Conservation (phyloP, 306 rosid genomes). For the Arachis hypogaea region DNA sequence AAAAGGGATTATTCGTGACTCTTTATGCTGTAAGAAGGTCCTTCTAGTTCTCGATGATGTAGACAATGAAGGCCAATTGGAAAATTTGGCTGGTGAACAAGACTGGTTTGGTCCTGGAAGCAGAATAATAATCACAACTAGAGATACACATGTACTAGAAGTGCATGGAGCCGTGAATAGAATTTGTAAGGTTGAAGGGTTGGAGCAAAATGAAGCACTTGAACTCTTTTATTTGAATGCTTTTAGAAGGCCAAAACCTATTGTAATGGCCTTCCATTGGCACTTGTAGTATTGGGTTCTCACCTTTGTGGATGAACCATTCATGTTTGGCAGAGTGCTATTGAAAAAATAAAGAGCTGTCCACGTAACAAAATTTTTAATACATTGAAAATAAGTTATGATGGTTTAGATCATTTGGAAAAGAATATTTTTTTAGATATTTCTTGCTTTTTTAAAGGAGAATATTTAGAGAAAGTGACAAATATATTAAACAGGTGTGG, state of each 20-base stretch:
- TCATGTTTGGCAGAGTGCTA: background rate
- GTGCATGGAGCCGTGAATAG: background rate
- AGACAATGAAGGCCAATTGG: background rate
- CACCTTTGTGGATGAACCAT: background rate
- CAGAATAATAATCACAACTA: background rate
- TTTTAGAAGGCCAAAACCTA: background rate
- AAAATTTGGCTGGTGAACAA: background rate
- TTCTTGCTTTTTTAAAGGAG: background rate
- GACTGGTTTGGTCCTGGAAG: background rate
- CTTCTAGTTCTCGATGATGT: conserved; percentile 17
- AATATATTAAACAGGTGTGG: background rate
- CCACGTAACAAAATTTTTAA: background rate
- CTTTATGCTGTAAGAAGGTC: background rate
- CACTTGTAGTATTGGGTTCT: conserved; percentile 1
- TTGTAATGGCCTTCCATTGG: conserved; percentile 16
- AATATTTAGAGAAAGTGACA: too few species aligned
- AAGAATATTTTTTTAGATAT: background rate
- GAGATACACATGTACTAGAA: background rate
- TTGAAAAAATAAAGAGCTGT: background rate
- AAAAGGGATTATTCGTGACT: background rate
- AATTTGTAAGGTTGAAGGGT: background rate
- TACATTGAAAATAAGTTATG: background rate
- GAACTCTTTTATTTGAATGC: background rate
- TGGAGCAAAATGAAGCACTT: background rate
- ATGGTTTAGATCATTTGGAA: background rate